Evolutionary conservation across 768 basidiomycete genomes (phyloP).

Genomic region (Leccinum disarticulatum): DNA sequence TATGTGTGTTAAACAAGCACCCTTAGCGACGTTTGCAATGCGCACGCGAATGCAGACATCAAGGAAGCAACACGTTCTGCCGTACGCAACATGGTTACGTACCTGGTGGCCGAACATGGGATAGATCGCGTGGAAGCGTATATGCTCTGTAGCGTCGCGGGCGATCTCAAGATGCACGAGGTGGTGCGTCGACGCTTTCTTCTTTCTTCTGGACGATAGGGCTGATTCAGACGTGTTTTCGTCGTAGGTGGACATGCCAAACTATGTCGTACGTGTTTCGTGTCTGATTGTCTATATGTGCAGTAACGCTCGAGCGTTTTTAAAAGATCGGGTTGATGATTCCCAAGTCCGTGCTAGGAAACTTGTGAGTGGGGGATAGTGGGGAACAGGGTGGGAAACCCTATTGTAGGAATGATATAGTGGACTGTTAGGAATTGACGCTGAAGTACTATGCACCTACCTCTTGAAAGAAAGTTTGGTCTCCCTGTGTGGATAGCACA

Average conservation of each 20-base stretch:
- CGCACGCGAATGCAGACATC: conserved; percentile 37
- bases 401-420: too few species aligned
- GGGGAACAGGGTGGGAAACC: too few species aligned
- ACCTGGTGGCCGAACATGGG: conserved; percentile 43
- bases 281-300: not conserved
- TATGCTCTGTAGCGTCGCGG: conserved; percentile 61
- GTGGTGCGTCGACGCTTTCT: conserved; percentile 37
- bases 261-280: conserved; percentile 49
- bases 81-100: conserved; percentile 57
- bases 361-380: not conserved
- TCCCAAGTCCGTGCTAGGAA: conserved; percentile 42
- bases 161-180: conserved; percentile 60
- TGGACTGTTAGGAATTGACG: too few species aligned
- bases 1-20: too few species aligned
- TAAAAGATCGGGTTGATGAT: conserved; percentile 59
- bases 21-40: not conserved
- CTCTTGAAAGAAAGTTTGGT: too few species aligned
- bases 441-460: too few species aligned
- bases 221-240: not conserved
- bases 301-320: not conserved
- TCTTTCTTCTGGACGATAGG: not conserved
- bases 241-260: conserved; percentile 61
- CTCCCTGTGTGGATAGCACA: too few species aligned
- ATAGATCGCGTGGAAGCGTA: conserved; percentile 52
- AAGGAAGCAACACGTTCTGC: conserved; percentile 55